Conservation (phyloP, 148 eudicot species). For the Rhododendron vialii region DNA sequence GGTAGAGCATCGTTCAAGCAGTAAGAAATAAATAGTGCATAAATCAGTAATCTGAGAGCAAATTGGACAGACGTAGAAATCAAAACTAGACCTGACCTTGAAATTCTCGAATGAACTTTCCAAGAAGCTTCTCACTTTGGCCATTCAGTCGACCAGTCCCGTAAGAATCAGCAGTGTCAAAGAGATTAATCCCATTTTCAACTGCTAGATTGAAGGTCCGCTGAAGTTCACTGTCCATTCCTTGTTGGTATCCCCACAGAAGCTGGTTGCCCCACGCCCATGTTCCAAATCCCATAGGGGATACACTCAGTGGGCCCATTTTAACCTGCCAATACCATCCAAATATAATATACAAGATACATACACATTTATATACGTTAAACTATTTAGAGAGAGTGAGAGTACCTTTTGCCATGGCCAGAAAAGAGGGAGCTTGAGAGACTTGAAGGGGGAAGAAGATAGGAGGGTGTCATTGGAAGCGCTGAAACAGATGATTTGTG, state of each 20-base stretch:
- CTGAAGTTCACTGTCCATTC: slow-evolving; percentile 88
- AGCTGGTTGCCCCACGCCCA: slow-evolving; percentile 99
- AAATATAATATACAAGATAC: neutral
- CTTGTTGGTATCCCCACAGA: slow-evolving; percentile 84
- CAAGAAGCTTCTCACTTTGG: slow-evolving; percentile 90
- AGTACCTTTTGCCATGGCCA: slow-evolving; percentile 89
- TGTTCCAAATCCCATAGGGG: slow-evolving; percentile 97
- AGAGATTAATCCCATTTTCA: slow-evolving; percentile 78
- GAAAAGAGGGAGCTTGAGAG: slow-evolving; percentile 62
- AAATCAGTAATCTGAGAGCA: neutral
- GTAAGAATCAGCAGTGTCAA: slow-evolving; percentile 97
- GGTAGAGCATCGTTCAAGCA: neutral
- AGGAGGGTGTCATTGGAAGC: slow-evolving; percentile 21
- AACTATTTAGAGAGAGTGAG: neutral
- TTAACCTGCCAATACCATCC: slow-evolving; percentile 43
- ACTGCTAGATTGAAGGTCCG: slow-evolving; percentile 68
- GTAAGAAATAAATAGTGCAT: neutral
- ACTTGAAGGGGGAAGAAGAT: slow-evolving; percentile 26
- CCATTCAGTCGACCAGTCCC: slow-evolving; percentile 87
- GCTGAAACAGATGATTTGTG: slow-evolving; percentile 26
- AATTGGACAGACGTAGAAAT: neutral
- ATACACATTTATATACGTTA: neutral
- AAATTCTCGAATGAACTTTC: slow-evolving; percentile 70
- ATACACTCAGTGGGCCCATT: slow-evolving; percentile 67
- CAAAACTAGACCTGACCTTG: slow-evolving; percentile 35